These are phyloP conservation scores for Lachnellula subtilissima DNA, from an alignment of 2,329 filamentous ascomycete genomes.

Conservation along the genomic window DNA sequence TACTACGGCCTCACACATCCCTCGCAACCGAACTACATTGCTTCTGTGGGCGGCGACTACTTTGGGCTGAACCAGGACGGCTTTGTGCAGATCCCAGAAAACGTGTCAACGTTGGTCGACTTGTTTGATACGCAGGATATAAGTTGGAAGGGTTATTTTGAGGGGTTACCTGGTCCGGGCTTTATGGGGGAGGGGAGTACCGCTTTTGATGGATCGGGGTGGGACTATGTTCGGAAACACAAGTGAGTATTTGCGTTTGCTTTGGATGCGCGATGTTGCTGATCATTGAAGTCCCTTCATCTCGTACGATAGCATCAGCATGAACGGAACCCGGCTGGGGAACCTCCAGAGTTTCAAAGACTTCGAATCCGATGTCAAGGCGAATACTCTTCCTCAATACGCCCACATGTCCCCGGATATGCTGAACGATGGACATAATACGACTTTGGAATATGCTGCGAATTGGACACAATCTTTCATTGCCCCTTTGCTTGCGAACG, in stretches of 20 bases:
- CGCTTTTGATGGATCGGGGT: constrained; percentile 30
- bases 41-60: constrained; percentile 43
- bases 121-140: constrained; percentile 39
- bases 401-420: constrained; percentile 59
- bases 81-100: constrained; percentile 38
- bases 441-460: constrained; percentile 46
- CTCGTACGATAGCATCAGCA: constrained; percentile 50
- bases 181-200: constrained; percentile 41
- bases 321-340: constrained; percentile 45
- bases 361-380: constrained; percentile 54
- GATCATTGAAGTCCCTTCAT: constrained; percentile 34
- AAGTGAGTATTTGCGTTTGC: constrained; percentile 20
- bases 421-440: constrained; percentile 62
- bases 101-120: constrained; percentile 44
- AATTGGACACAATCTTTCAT: constrained; percentile 50
- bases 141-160: constrained; percentile 43
- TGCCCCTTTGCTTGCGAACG: constrained; percentile 46
- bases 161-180: constrained; percentile 42
- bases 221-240: constrained; percentile 33
- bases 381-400: constrained; percentile 58
- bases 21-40: constrained; percentile 45
- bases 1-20: constrained; percentile 45
- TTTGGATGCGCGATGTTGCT: background rate
- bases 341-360: constrained; percentile 58
- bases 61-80: constrained; percentile 45